Evolutionary conservation across 495 filamentous ascomycete genomes (phyloP), one percentile per base, ranked within the genome.

Genomic region (Penicillium bialowiezense): DNA sequence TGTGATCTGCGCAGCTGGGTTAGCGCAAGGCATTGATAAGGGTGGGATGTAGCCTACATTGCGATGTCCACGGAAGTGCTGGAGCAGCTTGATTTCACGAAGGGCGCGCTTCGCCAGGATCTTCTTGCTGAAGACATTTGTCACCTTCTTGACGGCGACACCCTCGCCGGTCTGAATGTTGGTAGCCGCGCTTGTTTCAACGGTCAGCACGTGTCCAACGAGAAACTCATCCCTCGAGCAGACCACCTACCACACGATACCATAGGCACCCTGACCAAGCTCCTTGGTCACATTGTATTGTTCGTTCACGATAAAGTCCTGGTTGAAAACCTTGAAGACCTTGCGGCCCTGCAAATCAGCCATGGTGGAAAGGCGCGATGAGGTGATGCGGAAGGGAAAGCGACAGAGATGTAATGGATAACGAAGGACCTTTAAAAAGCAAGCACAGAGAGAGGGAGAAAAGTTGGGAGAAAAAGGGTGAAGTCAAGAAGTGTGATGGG

Each of bases 71-170:
- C 93, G 73, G 78, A 98, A 98, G 64, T 98, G 93, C 75, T 97
- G 95, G 50, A 98, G 79, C 50, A 98, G 82, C 80, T 98, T 98
- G 70, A 98, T 97, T 74, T 98, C 93, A 68, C 95, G 83, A 75
- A 98, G 71, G 44, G 95, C 93, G 56, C 93, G 88, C 80, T 98
- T 98, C 51, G 93, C 93, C 50, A 98, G 76, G 56, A 98, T 98
- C 84, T 97, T 97, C 77, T 98, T 98, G 82, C 91, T 96, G 78
- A 98, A 97, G 51, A 98, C 95, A 87, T 98, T 98, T 71, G 93
- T 98, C 62, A 98, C 89, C 69, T 98, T 98, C 77, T 98, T 98
- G 73, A 98, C 90, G 50, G 93, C 93, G 45, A 98, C 91, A n/a
- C 93, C 93, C 65, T 98, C 93, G 59, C 84, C 85, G 12, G 89